A percentile compares a stretch with the other conserved stretches of the same genome.
These are phyloP conservation scores for Podila horticola DNA, from an alignment of 192 early-diverging fungal species.

Conservation along the genomic window DNA sequence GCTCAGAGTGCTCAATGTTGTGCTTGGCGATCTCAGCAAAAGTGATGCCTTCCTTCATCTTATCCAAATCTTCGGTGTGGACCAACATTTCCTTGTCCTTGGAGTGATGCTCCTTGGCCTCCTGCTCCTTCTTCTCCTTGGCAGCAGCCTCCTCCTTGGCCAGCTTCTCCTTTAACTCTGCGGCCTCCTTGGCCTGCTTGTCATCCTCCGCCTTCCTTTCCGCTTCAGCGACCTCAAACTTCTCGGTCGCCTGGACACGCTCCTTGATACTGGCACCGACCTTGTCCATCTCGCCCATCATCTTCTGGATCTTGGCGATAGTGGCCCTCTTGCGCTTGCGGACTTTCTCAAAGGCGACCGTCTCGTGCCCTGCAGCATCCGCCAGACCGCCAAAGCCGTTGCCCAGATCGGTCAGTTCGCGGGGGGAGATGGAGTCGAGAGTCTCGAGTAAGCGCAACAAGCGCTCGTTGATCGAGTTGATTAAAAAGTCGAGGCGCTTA, in stretches of 20 bases:
- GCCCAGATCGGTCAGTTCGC: conserved; percentile 44
- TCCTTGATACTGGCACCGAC: conserved; percentile 28
- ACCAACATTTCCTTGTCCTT: neutral
- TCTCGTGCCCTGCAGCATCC: conserved; percentile 17
- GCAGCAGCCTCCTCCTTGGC: conserved; percentile 25
- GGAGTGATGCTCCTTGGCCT: neutral
- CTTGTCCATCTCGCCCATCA: conserved; percentile 42
- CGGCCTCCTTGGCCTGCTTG: neutral
- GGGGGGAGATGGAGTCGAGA: conserved; percentile 39
- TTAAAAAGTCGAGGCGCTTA: conserved; percentile 37
- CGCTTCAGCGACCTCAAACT: conserved; percentile 28
- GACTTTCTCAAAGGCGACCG: conserved; percentile 41
- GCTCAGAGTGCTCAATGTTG: neutral
- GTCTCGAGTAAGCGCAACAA: conserved; percentile 27
- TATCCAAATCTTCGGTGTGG: conserved; percentile 2
- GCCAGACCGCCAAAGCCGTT: conserved; percentile 33
- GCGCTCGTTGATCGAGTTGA: conserved; percentile 28
- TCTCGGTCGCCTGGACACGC: conserved; percentile 16
- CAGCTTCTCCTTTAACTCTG: conserved; percentile 10
- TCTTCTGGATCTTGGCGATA: conserved; percentile 33
- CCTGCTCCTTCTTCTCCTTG: conserved; percentile 5
- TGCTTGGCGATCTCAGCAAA: conserved; percentile 15
- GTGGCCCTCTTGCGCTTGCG: conserved; percentile 27
- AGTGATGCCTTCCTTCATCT: conserved; percentile 16
- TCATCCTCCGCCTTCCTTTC: conserved; percentile 16